Conservation (phyloP, 352 stramenopile species). For the Phytopythium montanum region DNA sequence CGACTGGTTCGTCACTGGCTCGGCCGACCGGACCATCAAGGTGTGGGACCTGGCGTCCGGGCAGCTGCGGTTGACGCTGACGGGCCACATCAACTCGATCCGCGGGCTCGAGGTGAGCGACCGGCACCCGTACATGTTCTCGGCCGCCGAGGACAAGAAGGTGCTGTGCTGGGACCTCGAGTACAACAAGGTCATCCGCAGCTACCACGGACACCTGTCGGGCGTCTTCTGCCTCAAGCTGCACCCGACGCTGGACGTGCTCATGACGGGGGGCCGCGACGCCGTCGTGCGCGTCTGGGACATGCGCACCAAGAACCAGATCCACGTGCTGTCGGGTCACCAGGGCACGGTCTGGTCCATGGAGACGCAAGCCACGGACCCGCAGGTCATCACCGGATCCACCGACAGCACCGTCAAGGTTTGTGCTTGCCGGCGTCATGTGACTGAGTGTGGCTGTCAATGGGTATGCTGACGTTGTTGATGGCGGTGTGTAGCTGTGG, state of each 20-base stretch:
- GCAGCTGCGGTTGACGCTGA: slow-evolving; percentile 98
- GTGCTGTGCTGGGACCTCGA: slow-evolving; percentile 99
- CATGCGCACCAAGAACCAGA: slow-evolving; percentile 98
- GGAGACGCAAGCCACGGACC: slow-evolving; percentile 95
- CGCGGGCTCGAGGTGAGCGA: slow-evolving; percentile 94
- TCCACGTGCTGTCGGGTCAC: slow-evolving; percentile 97
- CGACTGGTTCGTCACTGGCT: slow-evolving; percentile 98
- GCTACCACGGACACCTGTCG: slow-evolving; percentile 99
- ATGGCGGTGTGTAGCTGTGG: slow-evolving; percentile 90
- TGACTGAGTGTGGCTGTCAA: slow-evolving; percentile 3
- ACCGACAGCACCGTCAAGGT: slow-evolving; percentile 95
- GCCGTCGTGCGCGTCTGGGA: slow-evolving; percentile 95
- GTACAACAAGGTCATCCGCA: slow-evolving; percentile 99
- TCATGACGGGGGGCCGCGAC: slow-evolving; percentile 96
- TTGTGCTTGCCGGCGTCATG: background rate
- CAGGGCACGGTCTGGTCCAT: slow-evolving; percentile 95
- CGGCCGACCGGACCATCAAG: slow-evolving; percentile 98
- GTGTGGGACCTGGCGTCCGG: slow-evolving; percentile 96
- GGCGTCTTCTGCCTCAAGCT: slow-evolving; percentile 97
- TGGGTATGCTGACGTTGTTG: background rate
- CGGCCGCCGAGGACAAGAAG: slow-evolving; percentile 98
- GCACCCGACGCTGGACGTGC: slow-evolving; percentile 97
- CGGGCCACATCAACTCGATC: slow-evolving; percentile 98
- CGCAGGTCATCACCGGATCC: slow-evolving; percentile 91
- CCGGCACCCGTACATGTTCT: slow-evolving; percentile 98